Evolutionary conservation across 306 rosid species (phyloP).

Genomic region (Fragaria ananassa): DNA sequence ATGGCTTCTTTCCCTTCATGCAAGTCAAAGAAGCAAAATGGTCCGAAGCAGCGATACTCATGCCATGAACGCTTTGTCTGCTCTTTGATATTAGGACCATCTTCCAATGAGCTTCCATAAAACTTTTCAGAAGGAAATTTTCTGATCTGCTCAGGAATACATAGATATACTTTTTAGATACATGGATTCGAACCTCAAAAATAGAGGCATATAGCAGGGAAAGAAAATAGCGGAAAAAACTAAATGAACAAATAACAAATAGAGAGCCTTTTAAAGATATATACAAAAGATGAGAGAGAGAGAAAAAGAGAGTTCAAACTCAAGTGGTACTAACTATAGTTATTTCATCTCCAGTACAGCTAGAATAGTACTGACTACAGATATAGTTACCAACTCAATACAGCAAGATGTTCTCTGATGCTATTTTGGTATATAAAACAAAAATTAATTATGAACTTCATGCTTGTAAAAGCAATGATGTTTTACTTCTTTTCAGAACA

Average conservation of each 20-base stretch:
- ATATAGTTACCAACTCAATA: not conserved
- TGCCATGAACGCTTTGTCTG: slow-evolving; percentile 77
- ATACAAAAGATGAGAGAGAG: too few relatives aligned
- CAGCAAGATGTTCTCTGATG: not conserved
- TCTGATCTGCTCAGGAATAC: slow-evolving; percentile 46
- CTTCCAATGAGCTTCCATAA: slow-evolving; percentile 71
- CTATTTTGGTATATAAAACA: not conserved
- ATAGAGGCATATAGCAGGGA: too few relatives aligned
- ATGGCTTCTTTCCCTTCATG: slow-evolving; percentile 70
- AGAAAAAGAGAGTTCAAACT: too few relatives aligned
- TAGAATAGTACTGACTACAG: not conserved
- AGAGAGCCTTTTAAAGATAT: too few relatives aligned
- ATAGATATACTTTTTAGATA: too few relatives aligned
- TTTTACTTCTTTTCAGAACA: not conserved
- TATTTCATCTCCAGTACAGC: not conserved
- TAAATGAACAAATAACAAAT: too few relatives aligned
- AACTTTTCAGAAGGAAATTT: slow-evolving; percentile 87
- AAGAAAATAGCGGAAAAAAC: too few relatives aligned
- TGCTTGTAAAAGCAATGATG: not conserved
- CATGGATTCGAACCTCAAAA: too few relatives aligned
- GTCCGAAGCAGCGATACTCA: slow-evolving; percentile 73
- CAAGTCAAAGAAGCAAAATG: slow-evolving; percentile 78
- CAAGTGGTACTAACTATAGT: not conserved
- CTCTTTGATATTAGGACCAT: slow-evolving; percentile 53
- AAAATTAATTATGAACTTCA: not conserved